phyloP scores from a whole-genome alignment of 1,284 basidiomycete genomes.

The Vanrija sp. region DNA sequence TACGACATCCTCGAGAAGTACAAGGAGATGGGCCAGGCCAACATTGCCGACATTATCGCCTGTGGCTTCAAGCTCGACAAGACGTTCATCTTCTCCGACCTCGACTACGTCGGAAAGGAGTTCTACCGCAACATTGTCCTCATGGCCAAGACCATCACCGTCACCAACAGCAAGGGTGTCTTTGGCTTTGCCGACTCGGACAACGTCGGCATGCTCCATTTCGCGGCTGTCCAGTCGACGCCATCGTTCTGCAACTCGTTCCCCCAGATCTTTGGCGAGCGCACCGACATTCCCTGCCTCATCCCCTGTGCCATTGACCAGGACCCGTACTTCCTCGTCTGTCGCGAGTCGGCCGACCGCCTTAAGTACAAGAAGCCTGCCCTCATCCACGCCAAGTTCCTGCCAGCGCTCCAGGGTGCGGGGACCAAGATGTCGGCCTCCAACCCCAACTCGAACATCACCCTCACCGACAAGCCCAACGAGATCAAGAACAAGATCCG shows the following conservation, averaged over 20 bases:
- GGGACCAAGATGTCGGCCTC: constrained; percentile 99
- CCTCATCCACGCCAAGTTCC: constrained; percentile 93
- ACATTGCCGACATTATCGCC: constrained; percentile 93
- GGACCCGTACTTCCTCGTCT: constrained; percentile 77
- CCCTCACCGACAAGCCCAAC: constrained; percentile 87
- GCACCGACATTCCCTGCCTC: constrained; percentile 79
- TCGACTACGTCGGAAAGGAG: constrained; percentile 70
- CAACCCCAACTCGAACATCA: constrained; percentile 84
- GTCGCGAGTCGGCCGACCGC: constrained; percentile 87
- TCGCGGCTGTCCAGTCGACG: constrained; percentile 93
- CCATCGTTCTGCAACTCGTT: constrained; percentile 98
- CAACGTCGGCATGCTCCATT: constrained; percentile 97
- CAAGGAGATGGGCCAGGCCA: constrained; percentile 74
- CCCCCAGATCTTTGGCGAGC: constrained; percentile 91
- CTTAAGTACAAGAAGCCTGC: constrained; percentile 95
- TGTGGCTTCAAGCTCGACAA: constrained; percentile 72
- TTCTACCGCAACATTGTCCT: constrained; percentile 95
- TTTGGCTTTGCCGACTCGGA: constrained; percentile 98
- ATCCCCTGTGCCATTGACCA: constrained; percentile 99
- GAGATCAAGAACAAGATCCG: constrained; percentile 99
- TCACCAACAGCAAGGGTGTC: constrained; percentile 88
- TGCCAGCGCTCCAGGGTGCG: constrained; percentile 94
- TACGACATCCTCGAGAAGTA: constrained; percentile 68
- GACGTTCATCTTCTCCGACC: constrained; percentile 96
- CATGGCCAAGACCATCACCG: constrained; percentile 88